Percentiles rank a stretch among this genome's conserved stretches.
phyloP scores from a whole-genome alignment of 345 rosid species.

The Citrus maxima region DNA sequence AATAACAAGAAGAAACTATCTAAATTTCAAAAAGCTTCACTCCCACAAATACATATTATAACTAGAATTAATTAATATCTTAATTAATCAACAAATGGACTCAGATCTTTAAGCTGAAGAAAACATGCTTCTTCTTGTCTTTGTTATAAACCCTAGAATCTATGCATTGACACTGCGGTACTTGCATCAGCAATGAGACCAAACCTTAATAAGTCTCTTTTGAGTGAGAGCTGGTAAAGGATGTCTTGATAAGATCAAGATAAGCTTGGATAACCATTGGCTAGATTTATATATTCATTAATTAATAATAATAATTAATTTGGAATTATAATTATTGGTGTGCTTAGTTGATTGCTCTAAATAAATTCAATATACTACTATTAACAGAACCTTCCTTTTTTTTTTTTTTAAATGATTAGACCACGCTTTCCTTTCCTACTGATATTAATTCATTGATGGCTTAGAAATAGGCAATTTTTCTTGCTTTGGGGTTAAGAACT shows the following conservation, averaged over 20 bases:
- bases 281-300: neutral
- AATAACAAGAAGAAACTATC: slow-evolving; percentile 75
- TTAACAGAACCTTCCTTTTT: neutral
- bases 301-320: slow-evolving; percentile 6
- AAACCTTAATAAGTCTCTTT: slow-evolving; percentile 19
- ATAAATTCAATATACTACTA: neutral
- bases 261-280: slow-evolving; percentile 36
- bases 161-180: slow-evolving; percentile 33
- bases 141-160: slow-evolving; percentile 62
- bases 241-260: slow-evolving; percentile 30
- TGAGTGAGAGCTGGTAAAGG: slow-evolving; percentile 47
- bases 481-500: neutral
- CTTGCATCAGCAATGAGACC: slow-evolving; percentile 52
- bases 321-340: slow-evolving; percentile 18
- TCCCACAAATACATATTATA: slow-evolving; percentile 13
- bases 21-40: slow-evolving; percentile 44
- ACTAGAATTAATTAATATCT: slow-evolving; percentile 14
- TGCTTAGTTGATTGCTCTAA: neutral
- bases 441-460: neutral
- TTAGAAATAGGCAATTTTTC: neutral
- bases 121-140: slow-evolving; percentile 73
- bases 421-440: neutral
- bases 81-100: slow-evolving; percentile 36
- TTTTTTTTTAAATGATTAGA: neutral
- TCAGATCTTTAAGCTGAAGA: slow-evolving; percentile 35